Percentiles rank a stretch among this genome's conserved stretches.
Conservation (phyloP, 2,329 filamentous ascomycete genomes). For the Neoarthrinium moseri region DNA sequence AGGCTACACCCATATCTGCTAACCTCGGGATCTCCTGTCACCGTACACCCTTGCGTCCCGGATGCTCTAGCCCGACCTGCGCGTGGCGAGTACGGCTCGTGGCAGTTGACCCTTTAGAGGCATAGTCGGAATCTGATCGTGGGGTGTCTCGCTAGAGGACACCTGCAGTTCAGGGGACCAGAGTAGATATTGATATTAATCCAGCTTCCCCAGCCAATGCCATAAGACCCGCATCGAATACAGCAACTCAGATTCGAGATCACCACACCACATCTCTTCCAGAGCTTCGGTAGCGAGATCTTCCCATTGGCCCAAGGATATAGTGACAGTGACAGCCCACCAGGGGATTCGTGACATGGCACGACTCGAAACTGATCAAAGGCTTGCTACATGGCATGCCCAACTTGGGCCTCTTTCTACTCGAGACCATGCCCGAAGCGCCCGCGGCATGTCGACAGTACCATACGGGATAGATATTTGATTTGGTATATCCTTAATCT, state of each 20-base stretch:
- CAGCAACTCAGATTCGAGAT: background rate
- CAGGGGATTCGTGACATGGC: background rate
- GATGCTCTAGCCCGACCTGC: too few species aligned
- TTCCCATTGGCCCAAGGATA: background rate
- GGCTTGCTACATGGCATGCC: background rate
- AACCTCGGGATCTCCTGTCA: too few species aligned
- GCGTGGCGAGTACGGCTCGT: too few species aligned
- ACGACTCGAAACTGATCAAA: background rate
- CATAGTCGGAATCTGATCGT: too few species aligned
- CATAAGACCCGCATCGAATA: background rate
- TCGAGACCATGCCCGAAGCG: background rate
- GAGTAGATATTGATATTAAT: too few species aligned
- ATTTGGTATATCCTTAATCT: background rate
- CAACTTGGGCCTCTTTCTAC: background rate
- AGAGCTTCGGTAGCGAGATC: background rate
- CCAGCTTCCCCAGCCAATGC: conserved; percentile 1
- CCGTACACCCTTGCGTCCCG: too few species aligned
- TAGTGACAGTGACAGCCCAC: background rate
- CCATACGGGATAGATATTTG: background rate
- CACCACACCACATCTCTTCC: background rate
- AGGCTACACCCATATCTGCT: too few species aligned
- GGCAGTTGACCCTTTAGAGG: too few species aligned
- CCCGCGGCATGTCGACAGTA: too few species aligned
- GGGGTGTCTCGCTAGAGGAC: too few species aligned
- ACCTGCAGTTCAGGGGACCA: too few species aligned